A percentile compares a stretch with the other conserved stretches of the same genome.
Evolutionary conservation across 345 rosid genomes (phyloP).

Genomic region (Acer campestre): DNA sequence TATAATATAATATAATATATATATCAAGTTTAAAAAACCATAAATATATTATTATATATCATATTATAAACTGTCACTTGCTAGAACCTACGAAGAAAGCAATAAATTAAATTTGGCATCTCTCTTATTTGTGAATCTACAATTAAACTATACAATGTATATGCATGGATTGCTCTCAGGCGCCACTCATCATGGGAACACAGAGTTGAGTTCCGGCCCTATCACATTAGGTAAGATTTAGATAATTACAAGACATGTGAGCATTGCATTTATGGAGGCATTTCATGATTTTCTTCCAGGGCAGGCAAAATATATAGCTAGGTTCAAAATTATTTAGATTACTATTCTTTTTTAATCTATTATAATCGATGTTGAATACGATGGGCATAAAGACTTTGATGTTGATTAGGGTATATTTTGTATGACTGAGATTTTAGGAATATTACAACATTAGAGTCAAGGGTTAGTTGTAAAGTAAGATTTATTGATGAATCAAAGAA

Average conservation of each 20-base stretch:
- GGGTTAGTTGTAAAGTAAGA: slow-evolving; percentile 8
- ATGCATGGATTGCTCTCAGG: too few species aligned
- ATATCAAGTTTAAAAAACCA: too few species aligned
- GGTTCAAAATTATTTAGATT: background rate
- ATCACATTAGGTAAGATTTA: slow-evolving; percentile 1
- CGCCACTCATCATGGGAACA: too few species aligned
- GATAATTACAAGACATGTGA: slow-evolving; percentile 1
- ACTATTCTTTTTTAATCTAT: too few species aligned
- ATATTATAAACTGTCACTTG: too few species aligned
- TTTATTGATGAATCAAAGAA: background rate
- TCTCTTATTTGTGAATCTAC: too few species aligned
- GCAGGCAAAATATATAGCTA: background rate
- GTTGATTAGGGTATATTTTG: slow-evolving; percentile 7
- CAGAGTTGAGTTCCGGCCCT: too few species aligned
- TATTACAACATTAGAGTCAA: slow-evolving; percentile 8
- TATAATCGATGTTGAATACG: background rate
- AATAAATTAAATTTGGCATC: too few species aligned
- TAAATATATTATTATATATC: too few species aligned
- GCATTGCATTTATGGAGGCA: background rate
- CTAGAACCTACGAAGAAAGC: too few species aligned
- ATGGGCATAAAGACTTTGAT: background rate
- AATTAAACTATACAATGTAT: too few species aligned
- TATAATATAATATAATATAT: too few species aligned
- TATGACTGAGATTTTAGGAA: slow-evolving; percentile 2
- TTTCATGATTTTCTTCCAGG: background rate